These are phyloP conservation scores for Uronychia binucleata DNA, from an alignment of 73 alveolate genomes.

Conservation along the genomic window DNA sequence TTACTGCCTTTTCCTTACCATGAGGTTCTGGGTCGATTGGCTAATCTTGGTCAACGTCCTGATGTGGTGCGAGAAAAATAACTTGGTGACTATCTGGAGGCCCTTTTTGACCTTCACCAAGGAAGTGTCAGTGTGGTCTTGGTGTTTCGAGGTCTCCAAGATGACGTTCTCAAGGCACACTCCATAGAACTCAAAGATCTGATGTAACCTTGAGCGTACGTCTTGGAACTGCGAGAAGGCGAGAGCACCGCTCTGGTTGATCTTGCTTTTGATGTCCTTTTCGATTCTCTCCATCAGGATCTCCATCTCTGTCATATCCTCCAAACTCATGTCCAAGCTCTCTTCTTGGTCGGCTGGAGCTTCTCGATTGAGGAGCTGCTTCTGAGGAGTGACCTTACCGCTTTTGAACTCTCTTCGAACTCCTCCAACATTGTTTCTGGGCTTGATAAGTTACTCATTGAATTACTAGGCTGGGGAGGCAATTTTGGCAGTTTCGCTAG, in stretches of 20 bases:
- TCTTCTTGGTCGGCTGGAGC: no score
- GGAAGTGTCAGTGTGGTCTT: background rate
- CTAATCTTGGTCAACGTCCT: background rate
- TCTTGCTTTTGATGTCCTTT: background rate
- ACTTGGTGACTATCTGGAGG: background rate
- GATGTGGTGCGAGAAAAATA: background rate
- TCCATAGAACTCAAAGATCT: background rate
- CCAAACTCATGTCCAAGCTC: background rate
- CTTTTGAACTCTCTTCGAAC: no score
- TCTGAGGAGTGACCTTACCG: no score
- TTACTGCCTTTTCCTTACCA: background rate
- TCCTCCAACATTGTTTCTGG: no score
- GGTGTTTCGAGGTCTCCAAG: background rate
- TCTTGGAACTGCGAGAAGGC: background rate
- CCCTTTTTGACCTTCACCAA: background rate
- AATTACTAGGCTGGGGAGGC: no score
- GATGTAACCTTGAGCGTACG: background rate
- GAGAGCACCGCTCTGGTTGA: background rate
- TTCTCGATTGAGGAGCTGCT: no score
- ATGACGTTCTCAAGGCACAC: background rate
- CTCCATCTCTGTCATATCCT: background rate
- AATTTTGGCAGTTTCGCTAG: no score
- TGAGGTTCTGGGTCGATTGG: background rate
- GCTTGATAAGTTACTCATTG: no score
- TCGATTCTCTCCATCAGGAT: background rate